Base-by-base conservation (phyloP, 148 eudicot genomes). In the Amaranthus hypochondriacus region DNA sequence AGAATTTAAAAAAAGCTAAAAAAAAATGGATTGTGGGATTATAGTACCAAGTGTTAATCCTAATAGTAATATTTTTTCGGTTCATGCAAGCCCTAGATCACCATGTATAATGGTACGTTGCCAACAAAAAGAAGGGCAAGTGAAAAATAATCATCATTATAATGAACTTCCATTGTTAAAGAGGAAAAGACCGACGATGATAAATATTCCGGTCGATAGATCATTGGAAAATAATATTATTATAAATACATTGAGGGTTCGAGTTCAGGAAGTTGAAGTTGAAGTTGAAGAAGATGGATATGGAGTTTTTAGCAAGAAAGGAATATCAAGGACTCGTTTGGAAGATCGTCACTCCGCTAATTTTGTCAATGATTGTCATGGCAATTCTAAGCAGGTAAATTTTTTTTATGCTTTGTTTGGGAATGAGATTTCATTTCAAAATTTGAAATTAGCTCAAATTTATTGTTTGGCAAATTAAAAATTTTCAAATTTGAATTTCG, bases 161-260 rank as follows among this genome's bases (percentile, higher is more conserved):
- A 62, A 73, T 66, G 62, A 65, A 48, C 4, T 52, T 60, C 56
- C 81, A 6, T 61, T 78, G 75, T 56, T 80, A 83, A 88, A 90
- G 79, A 83, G 91, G 86, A 87, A 84, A 72, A 72, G 95, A 51
- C 91, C 89, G 56, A 69, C 83, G 52, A 84, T 68, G 84, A 81
- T 90, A 3, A 68, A 68, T 48, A 76, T 89, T 73, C 90, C 94
- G 43, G 55, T 75, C 3, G 60, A 53, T 50, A 66, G 72, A 59
- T 63, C 53, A 65, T 73, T 72, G 15, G 76, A 56, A 6, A 63
- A 52, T 28, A 28, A 28, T 58, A 15, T 77, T 10, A 69, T 21
- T 51, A 15, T 28, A 15, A 6, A 51, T 48, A 8, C 71, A 48
- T 58, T 56, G 62, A 64, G 61, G 7, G 75, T 49, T 28, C 44